Conservation (phyloP, 179 eudicot species). For the Silene coronaria region DNA sequence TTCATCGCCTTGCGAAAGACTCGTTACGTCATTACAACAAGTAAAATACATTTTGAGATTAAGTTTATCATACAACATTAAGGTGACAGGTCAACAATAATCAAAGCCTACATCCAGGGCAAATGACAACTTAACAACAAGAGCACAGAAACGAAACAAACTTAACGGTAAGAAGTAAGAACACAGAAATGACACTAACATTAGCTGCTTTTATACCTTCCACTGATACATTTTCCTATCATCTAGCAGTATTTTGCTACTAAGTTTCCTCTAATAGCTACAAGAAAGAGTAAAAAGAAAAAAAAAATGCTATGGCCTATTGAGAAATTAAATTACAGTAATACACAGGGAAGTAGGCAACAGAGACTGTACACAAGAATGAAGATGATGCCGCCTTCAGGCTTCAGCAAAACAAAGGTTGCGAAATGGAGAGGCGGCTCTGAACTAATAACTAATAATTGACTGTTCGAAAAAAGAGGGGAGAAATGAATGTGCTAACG, state of each 20-base stretch:
- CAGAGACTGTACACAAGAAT: conserved; percentile 70
- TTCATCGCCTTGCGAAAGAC: neutral
- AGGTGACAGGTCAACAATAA: neutral
- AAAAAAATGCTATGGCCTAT: conserved; percentile 27
- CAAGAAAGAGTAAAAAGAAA: neutral
- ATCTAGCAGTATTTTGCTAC: conserved; percentile 3
- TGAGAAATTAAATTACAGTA: conserved; percentile 46
- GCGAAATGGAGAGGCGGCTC: conserved; percentile 22
- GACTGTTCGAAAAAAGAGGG: conserved; percentile 17
- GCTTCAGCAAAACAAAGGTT: conserved; percentile 11
- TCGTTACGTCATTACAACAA: neutral
- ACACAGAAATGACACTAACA: neutral
- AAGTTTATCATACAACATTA: conserved; percentile 3
- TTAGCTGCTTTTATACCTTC: conserved; percentile 8
- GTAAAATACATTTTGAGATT: neutral
- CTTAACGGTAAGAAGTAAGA: neutral
- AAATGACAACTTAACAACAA: neutral
- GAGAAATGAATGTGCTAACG: conserved; percentile 22
- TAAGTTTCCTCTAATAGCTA: conserved; percentile 1
- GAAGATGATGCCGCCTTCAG: conserved; percentile 29
- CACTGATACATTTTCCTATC: neutral
- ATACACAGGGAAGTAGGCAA: conserved; percentile 31
- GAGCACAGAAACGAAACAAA: neutral
- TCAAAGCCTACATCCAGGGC: conserved; percentile 1
- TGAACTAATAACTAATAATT: conserved; percentile 18